Base-by-base conservation (phyloP, 345 rosid genomes). In the Citrus reticulata region DNA sequence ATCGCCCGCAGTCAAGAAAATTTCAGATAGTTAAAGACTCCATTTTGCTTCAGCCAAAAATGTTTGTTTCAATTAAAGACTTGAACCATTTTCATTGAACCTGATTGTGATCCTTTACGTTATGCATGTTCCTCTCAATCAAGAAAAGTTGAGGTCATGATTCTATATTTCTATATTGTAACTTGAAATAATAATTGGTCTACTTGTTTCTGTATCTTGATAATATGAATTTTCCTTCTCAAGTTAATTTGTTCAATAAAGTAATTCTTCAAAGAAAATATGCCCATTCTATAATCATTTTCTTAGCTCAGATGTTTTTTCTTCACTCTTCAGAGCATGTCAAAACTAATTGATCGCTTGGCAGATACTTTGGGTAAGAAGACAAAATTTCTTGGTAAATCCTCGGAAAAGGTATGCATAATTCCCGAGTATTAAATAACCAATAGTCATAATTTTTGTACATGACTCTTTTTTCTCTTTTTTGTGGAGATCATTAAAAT, bases 381-480 rank as follows among this genome's bases (percentile, higher is more conserved):
- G 66, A 69, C 37, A 68, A 79, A 67, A 49, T 22, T 2, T 72
- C 75, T 32, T 49, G 82, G 70, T 60, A 72, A 63, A 79, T 64
- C 85, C 59, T 72, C 64, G 54, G 77, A 79, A 77, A 84, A 78
- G 90, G 88, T 89, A 68, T 78, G 87, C 77, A 25, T 78, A 32
- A 63, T 39, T 75, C 51, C 55, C 29, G 8, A 66, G 7, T 9
- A 71, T 54, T 71, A 2, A 6, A 8, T 7, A 70, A 35, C 37
- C 37, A 35, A 35, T 35, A 5, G 58, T 25, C 34, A 27, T 32
- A 24, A 24, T n/a, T 5, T 30, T 75, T 76, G 54, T 42, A 29
- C 27, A 22, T 17, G 20, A 4, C 61, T 24, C 19, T 63, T 3
- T 62, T 63, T 29, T 29, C 30, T 29, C 30, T 29, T 29, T 29